Evolutionary conservation across 345 rosid genomes (phyloP), one percentile per base, ranked within the genome.

Genomic region (Syzygium oleosum): DNA sequence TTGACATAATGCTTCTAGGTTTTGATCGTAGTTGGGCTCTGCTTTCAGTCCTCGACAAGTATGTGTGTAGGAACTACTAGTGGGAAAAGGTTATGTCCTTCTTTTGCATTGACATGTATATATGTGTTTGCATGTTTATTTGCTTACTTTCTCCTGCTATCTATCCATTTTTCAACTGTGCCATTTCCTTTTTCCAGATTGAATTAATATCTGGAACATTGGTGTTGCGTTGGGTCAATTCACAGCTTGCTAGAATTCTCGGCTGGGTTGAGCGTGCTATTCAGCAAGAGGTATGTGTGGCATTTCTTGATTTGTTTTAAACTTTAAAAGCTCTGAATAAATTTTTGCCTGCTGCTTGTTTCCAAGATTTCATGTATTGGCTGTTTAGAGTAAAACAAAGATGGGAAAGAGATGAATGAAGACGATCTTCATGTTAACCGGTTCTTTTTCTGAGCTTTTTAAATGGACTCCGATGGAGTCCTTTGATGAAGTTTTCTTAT

Each of bases 201-300:
- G 99, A 98, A 91, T 89, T 97, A 85, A 88, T 93, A 89, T 96
- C 99, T 90, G 99, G 99, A 88, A 96, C 98, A 79, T 90, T 98
- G 91, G 98, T 96, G 58, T 90, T 98, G 95, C 93, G 99, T 88
- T 98, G 99, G 99, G 91, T 98, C 89, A 98, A 98, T 92, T 88
- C 98, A 59, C 99, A 98, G 93, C 94, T 98, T 38, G 98, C 93
- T 88, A 92, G 98, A 93, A 93, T 98, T 90, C 93, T 95, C 87
- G 89, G 96, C 86, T 98, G 99, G 99, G 98, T 96, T 91, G 98
- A 98, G 88, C 96, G 99, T 85, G 94, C 99, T 85, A 91, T 92
- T 91, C 98, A 94, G 91, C 98, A 94, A 90, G 99, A 98, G 99
- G 99, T 95, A 91, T 86, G 17, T 46, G 51, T 9, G 41, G 25